Evolutionary conservation across 306 rosid species (phyloP).

Genomic region (Cicer yamashitae): DNA sequence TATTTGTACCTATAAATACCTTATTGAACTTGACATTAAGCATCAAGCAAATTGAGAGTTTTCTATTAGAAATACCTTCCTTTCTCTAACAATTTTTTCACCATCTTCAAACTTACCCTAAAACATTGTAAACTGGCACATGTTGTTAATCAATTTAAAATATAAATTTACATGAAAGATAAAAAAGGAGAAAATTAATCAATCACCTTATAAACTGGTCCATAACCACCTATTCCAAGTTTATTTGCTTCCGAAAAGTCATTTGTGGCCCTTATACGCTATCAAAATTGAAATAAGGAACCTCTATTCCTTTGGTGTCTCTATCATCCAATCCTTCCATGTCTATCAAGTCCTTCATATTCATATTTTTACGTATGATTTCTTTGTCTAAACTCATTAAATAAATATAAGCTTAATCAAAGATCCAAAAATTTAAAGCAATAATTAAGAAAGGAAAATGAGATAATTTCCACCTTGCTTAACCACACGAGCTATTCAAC

Average conservation of each 20-base stretch:
- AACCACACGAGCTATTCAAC: not conserved
- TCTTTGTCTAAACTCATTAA: slow-evolving; percentile 22
- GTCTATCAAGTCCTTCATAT: slow-evolving; percentile 37
- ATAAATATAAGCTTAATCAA: no score
- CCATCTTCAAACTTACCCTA: slow-evolving; percentile 48
- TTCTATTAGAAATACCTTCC: no score
- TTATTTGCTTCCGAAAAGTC: slow-evolving; percentile 49
- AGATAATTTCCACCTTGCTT: not conserved
- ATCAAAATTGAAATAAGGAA: slow-evolving; percentile 48
- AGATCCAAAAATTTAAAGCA: not conserved
- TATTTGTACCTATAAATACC: no score
- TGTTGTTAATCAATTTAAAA: no score
- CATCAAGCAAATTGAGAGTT: no score
- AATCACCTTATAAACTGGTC: slow-evolving; percentile 62
- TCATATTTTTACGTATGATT: not conserved
- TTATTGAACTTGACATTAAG: no score
- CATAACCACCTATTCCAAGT: slow-evolving; percentile 68
- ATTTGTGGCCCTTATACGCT: slow-evolving; percentile 54
- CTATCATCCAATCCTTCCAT: slow-evolving; percentile 40
- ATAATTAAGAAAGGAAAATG: not conserved
- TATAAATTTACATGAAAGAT: not conserved
- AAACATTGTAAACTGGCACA: no score
- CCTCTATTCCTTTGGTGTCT: not conserved
- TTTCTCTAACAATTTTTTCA: not conserved
- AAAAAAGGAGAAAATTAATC: not conserved